Base-by-base conservation (phyloP, 129 eudicot species). In the Flaveria bidentis region DNA sequence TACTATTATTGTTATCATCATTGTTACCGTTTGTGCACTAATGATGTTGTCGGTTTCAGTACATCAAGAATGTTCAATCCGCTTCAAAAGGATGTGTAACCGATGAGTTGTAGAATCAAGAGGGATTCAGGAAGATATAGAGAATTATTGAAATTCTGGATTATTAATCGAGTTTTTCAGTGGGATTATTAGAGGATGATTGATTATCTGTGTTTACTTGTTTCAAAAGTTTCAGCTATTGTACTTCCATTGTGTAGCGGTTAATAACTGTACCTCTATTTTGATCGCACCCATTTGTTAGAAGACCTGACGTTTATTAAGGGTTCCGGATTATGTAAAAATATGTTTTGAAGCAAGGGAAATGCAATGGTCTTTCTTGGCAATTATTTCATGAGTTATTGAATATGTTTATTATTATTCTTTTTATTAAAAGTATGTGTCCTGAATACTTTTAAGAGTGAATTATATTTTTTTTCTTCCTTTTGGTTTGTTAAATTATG, bases 21-120 rank as follows among this genome's bases (percentile, higher is more conserved):
- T 9, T 22, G 8, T 61, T 61, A 26, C 17, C 4, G 67, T 9
- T 23, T 26, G 17, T 12, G 42, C 67, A 61, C 20, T 62, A 15
- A 62, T 62, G 45, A 28, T 62, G 12, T 63, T 63, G 22, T 63
- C 15, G 69, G 46, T 79, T 49, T 9, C 92, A 94, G 99, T 94
- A 94, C 76, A 94, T 94, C 74, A 91, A 87, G 84, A 94, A 89
- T 28, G 99, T 94, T 60, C 93, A 85, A 81, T 84, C 99, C 11
- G 99, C 99, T 70, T 91, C 99, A 15, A 86, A 67, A 6, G 99
- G 99, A 76, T 94, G 99, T 41, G 99, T 94, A 25, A 94, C 99
- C 0, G 99, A 94, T 80, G 99, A 94, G 82, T 91, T 75, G 58
- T 26, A 58, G 76, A 28, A 28, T 28, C 68, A 62, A 28, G 68